Base-by-base conservation (phyloP, 352 stramenopile genomes). In the Pythium myriotylum region DNA sequence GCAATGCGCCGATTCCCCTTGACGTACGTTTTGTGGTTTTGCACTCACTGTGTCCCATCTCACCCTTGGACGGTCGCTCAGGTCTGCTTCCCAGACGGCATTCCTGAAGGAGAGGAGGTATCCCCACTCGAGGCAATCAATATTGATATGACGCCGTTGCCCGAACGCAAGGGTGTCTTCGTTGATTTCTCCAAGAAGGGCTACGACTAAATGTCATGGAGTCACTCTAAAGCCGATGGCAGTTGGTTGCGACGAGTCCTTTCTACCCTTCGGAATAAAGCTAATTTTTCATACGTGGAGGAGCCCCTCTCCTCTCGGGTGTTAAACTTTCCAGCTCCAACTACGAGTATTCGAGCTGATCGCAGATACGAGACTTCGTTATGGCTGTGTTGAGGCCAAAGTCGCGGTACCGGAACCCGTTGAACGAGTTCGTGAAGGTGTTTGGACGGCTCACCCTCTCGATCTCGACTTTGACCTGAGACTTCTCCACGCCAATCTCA, bases 1-100 rank as follows among this genome's bases (percentile, higher is more conserved):
- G 97, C 54, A 99, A 99, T 76, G 91, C 97, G 35, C 95, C 97
- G 26, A 92, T 97, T 51, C 96, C 97, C 39, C 85, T 99, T 27
- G 87, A 98, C 65, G 90, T 98, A 65, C 60, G 66, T 71, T 19
- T 54, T 26, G 20, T 57, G 26, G 33, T 47, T 7, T 40, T 33
- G 3, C 26, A 4, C 4, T 29, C 19, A 33, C 45, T 37, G 4
- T 10, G 17, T 29, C 8, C 23, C 19, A 24, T 37, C 10, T 23
- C 35, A 16, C 14, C 9, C 17, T 51, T 23, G 14, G 13, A 47
- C 33, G 33, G 0, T 40, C 17, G 24, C 20, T 10, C 48, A 82
- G 73, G 86, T 95, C 51, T 95, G 86, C 76, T 99, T 92, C 71
- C 85, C 89, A 27, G 83, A 96, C 64, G 86, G 86, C 56, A 67